A percentile compares a stretch with the other conserved stretches of the same genome.
phyloP scores from a whole-genome alignment of 306 rosid species.

The Senna tora region DNA sequence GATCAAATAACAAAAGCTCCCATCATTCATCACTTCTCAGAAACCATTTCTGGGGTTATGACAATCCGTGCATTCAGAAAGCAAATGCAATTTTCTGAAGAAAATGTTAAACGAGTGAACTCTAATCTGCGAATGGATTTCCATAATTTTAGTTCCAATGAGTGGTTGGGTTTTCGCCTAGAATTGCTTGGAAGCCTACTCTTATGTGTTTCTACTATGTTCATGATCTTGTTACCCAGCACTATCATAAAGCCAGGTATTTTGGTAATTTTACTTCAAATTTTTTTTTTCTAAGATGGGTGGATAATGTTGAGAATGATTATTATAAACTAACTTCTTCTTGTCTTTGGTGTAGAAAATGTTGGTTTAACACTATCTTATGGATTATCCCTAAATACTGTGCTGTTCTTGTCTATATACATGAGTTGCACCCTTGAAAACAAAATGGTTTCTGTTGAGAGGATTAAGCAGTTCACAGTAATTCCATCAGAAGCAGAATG shows the following conservation, averaged over 20 bases:
- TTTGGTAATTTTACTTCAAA: conserved; percentile 1
- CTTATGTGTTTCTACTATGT: conserved; percentile 75
- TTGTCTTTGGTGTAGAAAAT: conserved; percentile 58
- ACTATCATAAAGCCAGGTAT: conserved; percentile 82
- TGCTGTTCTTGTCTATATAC: conserved; percentile 50
- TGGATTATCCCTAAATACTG: conserved; percentile 78
- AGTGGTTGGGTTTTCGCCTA: conserved; percentile 93
- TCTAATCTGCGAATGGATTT: conserved; percentile 85
- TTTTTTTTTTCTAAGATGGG: too few relatives aligned
- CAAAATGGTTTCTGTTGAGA: conserved; percentile 96
- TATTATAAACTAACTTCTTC: conserved; percentile 22
- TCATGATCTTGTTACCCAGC: conserved; percentile 92
- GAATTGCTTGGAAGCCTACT: conserved; percentile 82
- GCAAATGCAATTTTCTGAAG: conserved; percentile 58
- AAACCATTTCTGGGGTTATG: conserved; percentile 92
- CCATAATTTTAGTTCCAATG: conserved; percentile 90
- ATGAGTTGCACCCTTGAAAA: conserved; percentile 92
- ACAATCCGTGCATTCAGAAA: conserved; percentile 76
- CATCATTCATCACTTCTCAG: conserved; percentile 93
- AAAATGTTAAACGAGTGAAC: conserved; percentile 75
- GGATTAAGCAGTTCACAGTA: conserved; percentile 76
- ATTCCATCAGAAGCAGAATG: conserved; percentile 88
- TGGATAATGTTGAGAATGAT: neutral
- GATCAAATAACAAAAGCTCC: conserved; percentile 97
- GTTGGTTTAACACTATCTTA: conserved; percentile 93